Percentiles rank a stretch among this genome's conserved stretches.
Conservation (phyloP, 1,284 basidiomycete genomes). For the Tausonia pullulans region DNA sequence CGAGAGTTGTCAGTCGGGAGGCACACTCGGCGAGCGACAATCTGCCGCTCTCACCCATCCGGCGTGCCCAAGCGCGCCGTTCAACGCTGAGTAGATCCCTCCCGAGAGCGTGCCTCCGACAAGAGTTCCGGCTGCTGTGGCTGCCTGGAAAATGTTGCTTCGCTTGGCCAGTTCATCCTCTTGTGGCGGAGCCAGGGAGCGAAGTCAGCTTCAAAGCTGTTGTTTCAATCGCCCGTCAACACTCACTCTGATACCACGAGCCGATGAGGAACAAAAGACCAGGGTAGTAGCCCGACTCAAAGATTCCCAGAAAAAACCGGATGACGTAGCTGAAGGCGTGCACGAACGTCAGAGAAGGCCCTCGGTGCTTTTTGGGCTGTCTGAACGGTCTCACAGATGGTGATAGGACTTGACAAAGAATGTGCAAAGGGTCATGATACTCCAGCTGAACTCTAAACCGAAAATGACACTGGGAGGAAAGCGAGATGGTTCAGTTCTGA, state of each 20-base stretch:
- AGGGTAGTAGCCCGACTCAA: not conserved
- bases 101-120: conserved; percentile 14
- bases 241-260: conserved; percentile 9
- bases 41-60: conserved; percentile 10
- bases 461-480: conserved; percentile 12
- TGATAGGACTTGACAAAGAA: conserved; percentile 16
- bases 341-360: too few relatives aligned
- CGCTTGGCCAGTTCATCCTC: conserved; percentile 15
- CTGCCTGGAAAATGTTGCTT: conserved; percentile 18
- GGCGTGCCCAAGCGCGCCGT: not conserved
- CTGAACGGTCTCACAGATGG: too few relatives aligned
- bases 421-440: conserved; percentile 9
- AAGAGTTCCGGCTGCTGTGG: conserved; percentile 18
- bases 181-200: not conserved
- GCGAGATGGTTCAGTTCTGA: not conserved
- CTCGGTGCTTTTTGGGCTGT: too few relatives aligned
- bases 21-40: not conserved
- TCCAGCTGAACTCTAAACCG: conserved; percentile 14
- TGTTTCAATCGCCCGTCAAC: not conserved
- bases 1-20: not conserved
- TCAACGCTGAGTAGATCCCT: conserved; percentile 7
- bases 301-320: conserved; percentile 9
- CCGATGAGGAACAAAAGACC: conserved; percentile 8
- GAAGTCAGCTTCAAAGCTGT: not conserved
- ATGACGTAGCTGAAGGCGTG: conserved; percentile 4